phyloP scores from a whole-genome alignment of 2,329 filamentous ascomycete genomes.

The Fusarium scirpi region DNA sequence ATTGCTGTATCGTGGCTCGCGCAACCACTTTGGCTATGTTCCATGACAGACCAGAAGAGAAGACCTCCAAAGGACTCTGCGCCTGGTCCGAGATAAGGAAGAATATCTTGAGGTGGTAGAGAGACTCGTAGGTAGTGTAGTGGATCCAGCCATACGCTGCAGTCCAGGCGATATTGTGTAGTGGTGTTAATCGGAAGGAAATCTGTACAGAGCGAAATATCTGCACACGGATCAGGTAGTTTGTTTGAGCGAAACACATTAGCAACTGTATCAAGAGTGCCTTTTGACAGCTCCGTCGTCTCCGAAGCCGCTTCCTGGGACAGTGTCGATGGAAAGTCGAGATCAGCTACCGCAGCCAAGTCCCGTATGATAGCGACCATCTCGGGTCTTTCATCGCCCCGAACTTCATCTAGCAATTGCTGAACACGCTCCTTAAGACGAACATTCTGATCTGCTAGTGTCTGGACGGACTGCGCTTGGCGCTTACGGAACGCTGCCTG shows the following conservation, averaged over 20 bases:
- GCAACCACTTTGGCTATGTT: slow-evolving; percentile 2
- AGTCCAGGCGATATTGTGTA: slow-evolving; percentile 6
- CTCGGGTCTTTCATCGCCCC: neutral
- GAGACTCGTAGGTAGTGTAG: slow-evolving; percentile 3
- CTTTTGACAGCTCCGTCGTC: accelerated
- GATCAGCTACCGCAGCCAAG: neutral
- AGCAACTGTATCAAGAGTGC: accelerated
- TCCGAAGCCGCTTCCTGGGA: neutral
- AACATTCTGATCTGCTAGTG: neutral
- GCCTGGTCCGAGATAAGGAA: neutral
- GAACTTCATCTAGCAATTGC: neutral
- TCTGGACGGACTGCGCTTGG: neutral
- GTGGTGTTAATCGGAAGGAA: accelerated
- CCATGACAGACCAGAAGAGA: slow-evolving; percentile 24
- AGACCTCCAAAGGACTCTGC: neutral
- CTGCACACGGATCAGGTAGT: accelerated
- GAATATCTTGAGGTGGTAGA: neutral
- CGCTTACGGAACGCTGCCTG: slow-evolving; percentile 23
- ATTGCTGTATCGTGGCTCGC: neutral
- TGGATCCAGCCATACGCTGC: slow-evolving; percentile 13
- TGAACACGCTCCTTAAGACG: neutral
- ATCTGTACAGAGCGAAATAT: neutral
- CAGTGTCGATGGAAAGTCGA: neutral
- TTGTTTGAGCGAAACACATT: accelerated
- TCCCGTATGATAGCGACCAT: neutral